phyloP scores from a whole-genome alignment of 768 basidiomycete species.

The Lentinula sp. region DNA sequence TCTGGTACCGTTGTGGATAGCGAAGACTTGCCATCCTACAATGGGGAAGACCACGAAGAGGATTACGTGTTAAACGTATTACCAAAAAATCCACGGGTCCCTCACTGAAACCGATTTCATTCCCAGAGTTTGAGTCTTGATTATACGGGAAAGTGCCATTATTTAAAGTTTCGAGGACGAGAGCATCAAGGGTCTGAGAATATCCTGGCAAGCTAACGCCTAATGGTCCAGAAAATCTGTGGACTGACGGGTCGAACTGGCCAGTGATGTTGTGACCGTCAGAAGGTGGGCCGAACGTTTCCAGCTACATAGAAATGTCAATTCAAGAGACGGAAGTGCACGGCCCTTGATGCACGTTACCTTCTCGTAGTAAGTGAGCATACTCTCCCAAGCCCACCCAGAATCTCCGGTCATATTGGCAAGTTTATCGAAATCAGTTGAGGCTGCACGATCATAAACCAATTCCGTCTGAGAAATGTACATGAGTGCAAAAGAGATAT shows the following conservation, averaged over 20 bases:
- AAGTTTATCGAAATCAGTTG: conserved; percentile 18
- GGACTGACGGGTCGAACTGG: conserved; percentile 19
- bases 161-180: conserved; percentile 17
- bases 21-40: conserved; percentile 16
- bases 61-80: conserved; percentile 13
- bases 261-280: conserved; percentile 18
- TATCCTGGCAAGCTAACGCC: conserved; percentile 15
- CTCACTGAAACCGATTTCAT: conserved; percentile 21
- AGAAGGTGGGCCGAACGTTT: conserved; percentile 13
- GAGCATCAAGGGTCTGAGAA: conserved; percentile 10
- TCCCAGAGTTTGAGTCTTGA: conserved; percentile 26
- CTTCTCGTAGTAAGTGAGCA: conserved; percentile 18
- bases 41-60: conserved; percentile 28
- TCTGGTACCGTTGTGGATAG: conserved; percentile 17
- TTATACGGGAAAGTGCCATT: conserved; percentile 24
- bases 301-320: conserved; percentile 6
- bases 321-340: neutral
- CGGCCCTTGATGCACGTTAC: conserved; percentile 3
- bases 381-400: conserved; percentile 23
- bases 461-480: conserved; percentile 13
- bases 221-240: conserved; percentile 17
- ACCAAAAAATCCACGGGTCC: no score
- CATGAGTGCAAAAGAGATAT: neutral
- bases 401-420: conserved; percentile 18
- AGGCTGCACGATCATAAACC: conserved; percentile 20